Evolutionary conservation across 345 rosid species (phyloP).

Genomic region (Erysimum cheiranthoides): DNA sequence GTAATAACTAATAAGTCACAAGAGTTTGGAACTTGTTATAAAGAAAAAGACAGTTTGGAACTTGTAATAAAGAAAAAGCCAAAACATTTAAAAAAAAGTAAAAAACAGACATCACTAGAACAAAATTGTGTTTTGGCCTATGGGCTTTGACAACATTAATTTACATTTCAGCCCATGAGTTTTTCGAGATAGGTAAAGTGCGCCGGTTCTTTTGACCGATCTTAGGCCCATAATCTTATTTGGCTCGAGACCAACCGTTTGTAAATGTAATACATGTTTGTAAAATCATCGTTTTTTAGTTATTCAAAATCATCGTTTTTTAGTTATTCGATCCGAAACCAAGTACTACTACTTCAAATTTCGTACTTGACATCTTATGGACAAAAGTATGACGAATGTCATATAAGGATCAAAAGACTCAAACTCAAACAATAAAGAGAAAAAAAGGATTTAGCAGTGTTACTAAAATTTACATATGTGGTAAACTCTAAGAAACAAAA

Average conservation of each 20-base stretch:
- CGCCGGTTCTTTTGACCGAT: no score
- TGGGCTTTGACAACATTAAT: conserved; percentile 3
- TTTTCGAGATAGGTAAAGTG: no score
- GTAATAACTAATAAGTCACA: neutral
- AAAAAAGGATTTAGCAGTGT: neutral
- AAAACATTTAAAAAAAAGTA: no score
- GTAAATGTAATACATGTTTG: no score
- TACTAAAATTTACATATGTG: conserved; percentile 32
- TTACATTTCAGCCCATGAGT: conserved; percentile 8
- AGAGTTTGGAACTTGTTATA: conserved; percentile 14
- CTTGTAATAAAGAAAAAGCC: conserved; percentile 9
- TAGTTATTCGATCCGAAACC: no score
- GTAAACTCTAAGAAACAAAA: conserved; percentile 22
- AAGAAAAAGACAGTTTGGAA: conserved; percentile 16
- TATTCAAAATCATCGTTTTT: no score
- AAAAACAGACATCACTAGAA: neutral
- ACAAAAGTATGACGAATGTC: neutral
- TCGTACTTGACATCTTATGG: neutral
- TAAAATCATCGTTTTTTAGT: no score
- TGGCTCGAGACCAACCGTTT: neutral
- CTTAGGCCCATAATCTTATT: neutral
- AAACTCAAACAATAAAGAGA: neutral
- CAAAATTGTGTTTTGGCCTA: conserved; percentile 6
- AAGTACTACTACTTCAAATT: neutral
- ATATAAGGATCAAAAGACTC: conserved; percentile 14